Base-by-base conservation (phyloP, 345 rosid species). In the Iberis pinnata region DNA sequence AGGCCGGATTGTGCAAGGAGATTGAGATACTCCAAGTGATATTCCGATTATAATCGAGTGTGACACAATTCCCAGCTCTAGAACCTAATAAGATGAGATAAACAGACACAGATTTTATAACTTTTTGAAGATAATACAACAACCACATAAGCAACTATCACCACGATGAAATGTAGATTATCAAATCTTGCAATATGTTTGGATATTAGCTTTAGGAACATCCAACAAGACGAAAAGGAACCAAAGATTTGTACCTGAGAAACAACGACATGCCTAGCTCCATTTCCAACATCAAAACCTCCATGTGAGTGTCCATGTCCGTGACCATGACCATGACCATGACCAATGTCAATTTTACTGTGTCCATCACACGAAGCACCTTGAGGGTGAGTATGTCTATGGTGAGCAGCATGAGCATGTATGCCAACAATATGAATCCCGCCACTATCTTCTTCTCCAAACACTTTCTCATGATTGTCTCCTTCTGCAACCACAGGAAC, bases 11-110 rank as follows among this genome's bases (percentile, higher is more conserved):
- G 97, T 85, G 66, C 95, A 81, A 2, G 94, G 88, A 61, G 88
- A 83, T 24, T 78, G 78, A 5, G 97, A 83, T 40, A 83, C 95
- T 44, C 97, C 99, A 0, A 88, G 78, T 0, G 97, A 92, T 54
- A 85, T 18, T 11, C 98, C 95, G 8, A 92, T 88, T 36, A 92
- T 92, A 1, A 88, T 76, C 0, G 98, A 92, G 60, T 92, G 95
- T 0, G 96, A 88, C 16, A 88, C 89, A 4, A 92, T 81, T 25
- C 98, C 98, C 59, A 92, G 93, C 38, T 92, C 98, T 76, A 92
- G 43, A 63, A 92, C 70, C 98, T 92, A 22, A 27, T 33, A 26
- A 1, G 4, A 26, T 26, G n/a, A n/a, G 8, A 16, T 63, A 17
- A 53, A 41, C 18, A 18, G 10, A 47, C n/a, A n/a, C n/a, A n/a